Base-by-base conservation (phyloP, 345 rosid species). In the Bruguiera gymnorhiza region DNA sequence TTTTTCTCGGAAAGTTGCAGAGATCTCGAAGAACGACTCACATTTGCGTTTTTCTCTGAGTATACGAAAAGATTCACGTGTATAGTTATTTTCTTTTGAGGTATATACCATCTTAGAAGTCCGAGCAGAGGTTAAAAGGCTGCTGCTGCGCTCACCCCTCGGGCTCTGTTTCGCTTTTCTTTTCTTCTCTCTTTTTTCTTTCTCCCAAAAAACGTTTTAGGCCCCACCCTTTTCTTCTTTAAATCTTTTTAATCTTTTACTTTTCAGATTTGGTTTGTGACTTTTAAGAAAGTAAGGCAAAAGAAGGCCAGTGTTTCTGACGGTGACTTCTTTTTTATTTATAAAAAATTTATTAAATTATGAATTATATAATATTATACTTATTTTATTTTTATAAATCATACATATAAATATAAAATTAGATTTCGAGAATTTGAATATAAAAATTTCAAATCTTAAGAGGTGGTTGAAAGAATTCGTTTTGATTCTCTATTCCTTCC, bases 21-120 rank as follows among this genome's bases (percentile, higher is more conserved):
- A 69, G 68, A 79, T 79, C 76, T 71, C 75, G 51, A 48, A 56
- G 59, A 24, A n/a, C 58, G 4, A n/a, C 21, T 7, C 48, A 39
- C 29, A 8, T 32, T 29, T 20, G n/a, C 62, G 19, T 4, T 27
- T 19, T 10, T 43, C 18, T 60, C 18, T 60, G 23, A 19, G 26
- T 1, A 19, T 6, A n/a, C 6, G 50, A 15, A n/a, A 11, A 8
- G 11, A 18, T 62, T 36, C 51, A 3, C 9, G 51, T 5, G 20
- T 36, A 2, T 36, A 8, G 5, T 55, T 3, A 21, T 1, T 15
- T 56, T 56, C 10, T 3, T 56, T 56, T 10, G 1, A 20, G 2
- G 60, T 23, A 24, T 8, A 29, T 57, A 2, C 10, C 6, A 8
- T 27, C 1, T 51, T 51, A 37, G 36, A 60, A 61, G 30, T 29